phyloP scores from a whole-genome alignment of 208 protist species.

The Kentomonas sorsogonicus region DNA sequence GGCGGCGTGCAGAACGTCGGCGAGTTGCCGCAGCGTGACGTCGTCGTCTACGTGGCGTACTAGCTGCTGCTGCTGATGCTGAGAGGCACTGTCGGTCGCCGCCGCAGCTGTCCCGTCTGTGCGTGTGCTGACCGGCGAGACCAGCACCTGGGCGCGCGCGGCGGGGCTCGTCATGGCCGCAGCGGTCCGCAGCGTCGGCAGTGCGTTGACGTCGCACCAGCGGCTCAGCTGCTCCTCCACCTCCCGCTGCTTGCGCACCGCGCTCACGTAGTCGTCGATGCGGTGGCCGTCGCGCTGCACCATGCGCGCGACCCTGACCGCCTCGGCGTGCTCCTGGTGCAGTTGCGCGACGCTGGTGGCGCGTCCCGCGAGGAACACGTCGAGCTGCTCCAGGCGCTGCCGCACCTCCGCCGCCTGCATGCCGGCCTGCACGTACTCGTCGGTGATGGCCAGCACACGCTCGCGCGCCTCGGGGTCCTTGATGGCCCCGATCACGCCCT shows the following conservation, averaged over 20 bases:
- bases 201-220: slow-evolving; percentile 23
- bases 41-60: slow-evolving; percentile 19
- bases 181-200: slow-evolving; percentile 7
- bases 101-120: background rate
- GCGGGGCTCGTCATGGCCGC: background rate
- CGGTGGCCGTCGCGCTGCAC: too few species aligned
- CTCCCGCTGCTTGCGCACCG: slow-evolving; percentile 22
- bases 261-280: slow-evolving; percentile 26
- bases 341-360: background rate
- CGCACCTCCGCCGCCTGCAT: slow-evolving; percentile 9
- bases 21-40: slow-evolving; percentile 30
- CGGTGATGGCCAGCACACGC: slow-evolving; percentile 8
- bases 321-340: slow-evolving; percentile 8
- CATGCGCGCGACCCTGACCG: background rate
- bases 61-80: background rate
- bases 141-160: background rate
- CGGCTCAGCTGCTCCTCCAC: slow-evolving; percentile 26
- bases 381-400: slow-evolving; percentile 8
- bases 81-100: background rate
- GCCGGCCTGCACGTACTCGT: slow-evolving; percentile 17
- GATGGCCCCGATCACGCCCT: slow-evolving; percentile 11
- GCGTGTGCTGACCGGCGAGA: background rate
- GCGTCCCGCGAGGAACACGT: too few species aligned
- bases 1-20: slow-evolving; percentile 8
- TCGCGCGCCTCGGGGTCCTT: slow-evolving; percentile 11